phyloP scores from a whole-genome alignment of 129 eudicot species.

The Centaurea solstitialis region DNA sequence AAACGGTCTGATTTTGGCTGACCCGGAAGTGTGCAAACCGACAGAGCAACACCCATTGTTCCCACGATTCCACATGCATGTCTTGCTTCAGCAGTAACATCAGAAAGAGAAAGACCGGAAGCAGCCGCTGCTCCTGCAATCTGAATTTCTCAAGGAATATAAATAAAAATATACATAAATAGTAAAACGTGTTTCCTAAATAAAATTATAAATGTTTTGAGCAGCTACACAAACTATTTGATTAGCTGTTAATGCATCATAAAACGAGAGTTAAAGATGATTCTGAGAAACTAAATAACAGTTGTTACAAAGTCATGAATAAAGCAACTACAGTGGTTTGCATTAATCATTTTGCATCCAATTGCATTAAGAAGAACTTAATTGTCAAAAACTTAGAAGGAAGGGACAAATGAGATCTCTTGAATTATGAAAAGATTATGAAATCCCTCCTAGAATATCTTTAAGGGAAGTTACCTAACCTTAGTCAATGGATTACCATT shows the following conservation, averaged over 20 bases:
- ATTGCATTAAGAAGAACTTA: not conserved
- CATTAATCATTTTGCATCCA: not conserved
- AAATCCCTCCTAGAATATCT: not conserved
- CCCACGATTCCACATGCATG: slow-evolving; percentile 87
- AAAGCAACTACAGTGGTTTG: not conserved
- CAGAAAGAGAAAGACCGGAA: slow-evolving; percentile 74
- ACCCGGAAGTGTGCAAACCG: slow-evolving; percentile 96
- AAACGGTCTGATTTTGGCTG: slow-evolving; percentile 86
- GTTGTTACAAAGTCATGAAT: not conserved
- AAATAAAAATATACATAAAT: not conserved
- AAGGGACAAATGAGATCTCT: not conserved
- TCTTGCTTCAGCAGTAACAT: slow-evolving; percentile 93
- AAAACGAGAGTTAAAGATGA: not conserved
- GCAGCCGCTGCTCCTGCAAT: slow-evolving; percentile 99
- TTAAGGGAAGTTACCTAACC: not conserved
- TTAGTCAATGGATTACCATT: not conserved
- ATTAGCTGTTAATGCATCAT: not conserved
- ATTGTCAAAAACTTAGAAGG: not conserved
- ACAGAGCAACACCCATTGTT: slow-evolving; percentile 95
- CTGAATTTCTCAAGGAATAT: slow-evolving; percentile 36
- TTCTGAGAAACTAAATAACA: not conserved
- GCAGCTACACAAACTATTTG: not conserved
- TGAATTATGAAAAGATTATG: not conserved
- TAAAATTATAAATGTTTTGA: not conserved
- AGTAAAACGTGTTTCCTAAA: not conserved